These are phyloP conservation scores for Talaromyces sp. DNA, from an alignment of 2,329 filamentous ascomycete genomes.

Conservation along the genomic window DNA sequence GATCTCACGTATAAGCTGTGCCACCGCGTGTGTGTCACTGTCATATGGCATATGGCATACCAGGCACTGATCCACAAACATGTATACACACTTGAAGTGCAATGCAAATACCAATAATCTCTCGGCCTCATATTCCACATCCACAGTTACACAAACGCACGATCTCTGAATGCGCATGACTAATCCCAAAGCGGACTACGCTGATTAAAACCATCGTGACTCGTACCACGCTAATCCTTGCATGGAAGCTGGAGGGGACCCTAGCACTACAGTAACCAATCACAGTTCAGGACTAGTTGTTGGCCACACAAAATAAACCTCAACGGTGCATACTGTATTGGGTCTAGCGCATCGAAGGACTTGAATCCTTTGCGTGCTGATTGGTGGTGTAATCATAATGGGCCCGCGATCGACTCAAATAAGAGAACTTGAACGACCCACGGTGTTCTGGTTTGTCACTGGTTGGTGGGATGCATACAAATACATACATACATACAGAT, in stretches of 20 bases:
- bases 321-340: neutral
- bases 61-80: neutral
- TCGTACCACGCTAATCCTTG: neutral
- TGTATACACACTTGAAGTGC: neutral
- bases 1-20: neutral
- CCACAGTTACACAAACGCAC: neutral
- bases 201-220: neutral
- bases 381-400: neutral
- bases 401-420: neutral
- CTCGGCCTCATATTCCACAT: neutral
- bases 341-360: conserved; percentile 2
- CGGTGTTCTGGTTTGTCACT: neutral
- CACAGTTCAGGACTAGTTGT: too few relatives aligned
- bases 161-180: neutral
- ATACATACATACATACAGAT: neutral
- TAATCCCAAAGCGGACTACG: neutral
- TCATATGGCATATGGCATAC: neutral
- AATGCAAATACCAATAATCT: neutral
- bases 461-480: neutral
- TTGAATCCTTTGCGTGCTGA: neutral
- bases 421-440: neutral
- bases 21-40: neutral
- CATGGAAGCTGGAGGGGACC: neutral
- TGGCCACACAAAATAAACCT: too few relatives aligned
- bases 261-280: neutral